phyloP scores from a whole-genome alignment of 1,139 yeast genomes.

The Yarrowia galli region DNA sequence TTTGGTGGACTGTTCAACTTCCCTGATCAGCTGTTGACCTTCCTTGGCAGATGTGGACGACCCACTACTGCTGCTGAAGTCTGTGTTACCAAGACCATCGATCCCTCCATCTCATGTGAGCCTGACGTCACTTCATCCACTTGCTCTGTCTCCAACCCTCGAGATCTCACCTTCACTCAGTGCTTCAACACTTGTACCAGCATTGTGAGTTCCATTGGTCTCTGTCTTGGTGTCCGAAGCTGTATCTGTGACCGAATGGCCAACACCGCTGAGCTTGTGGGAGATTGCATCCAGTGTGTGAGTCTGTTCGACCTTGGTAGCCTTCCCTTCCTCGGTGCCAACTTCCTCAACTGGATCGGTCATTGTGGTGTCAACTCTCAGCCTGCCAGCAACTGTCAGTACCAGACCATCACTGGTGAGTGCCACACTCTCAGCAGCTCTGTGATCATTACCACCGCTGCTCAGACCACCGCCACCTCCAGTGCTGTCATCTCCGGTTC shows the following conservation, averaged over 20 bases:
- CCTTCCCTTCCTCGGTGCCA: conserved; percentile 10
- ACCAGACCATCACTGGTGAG: conserved; percentile 13
- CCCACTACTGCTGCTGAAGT: conserved; percentile 20
- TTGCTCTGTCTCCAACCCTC: not conserved
- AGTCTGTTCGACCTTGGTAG: conserved; percentile 13
- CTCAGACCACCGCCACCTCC: not conserved
- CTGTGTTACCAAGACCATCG: conserved; percentile 15
- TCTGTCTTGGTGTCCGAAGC: conserved; percentile 1
- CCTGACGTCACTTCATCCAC: conserved; percentile 17
- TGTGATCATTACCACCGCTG: not conserved
- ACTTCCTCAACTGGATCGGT: conserved; percentile 29
- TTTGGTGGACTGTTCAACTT: conserved; percentile 1
- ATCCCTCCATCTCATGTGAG: conserved; percentile 9
- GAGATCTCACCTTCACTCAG: not conserved
- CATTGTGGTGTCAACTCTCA: not conserved
- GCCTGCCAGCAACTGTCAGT: not conserved
- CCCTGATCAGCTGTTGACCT: not conserved
- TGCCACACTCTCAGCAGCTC: conserved; percentile 1
- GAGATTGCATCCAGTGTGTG: conserved; percentile 19
- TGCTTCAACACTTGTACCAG: not conserved
- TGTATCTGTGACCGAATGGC: conserved; percentile 14
- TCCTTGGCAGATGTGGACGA: conserved; percentile 3
- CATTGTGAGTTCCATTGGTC: conserved; percentile 6
- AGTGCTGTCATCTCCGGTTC: not conserved
- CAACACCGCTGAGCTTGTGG: not conserved